A percentile compares a stretch with the other conserved stretches of the same genome.
These are phyloP conservation scores for Trypanosoma theileri DNA, from an alignment of 208 protist genomes.

Conservation along the genomic window DNA sequence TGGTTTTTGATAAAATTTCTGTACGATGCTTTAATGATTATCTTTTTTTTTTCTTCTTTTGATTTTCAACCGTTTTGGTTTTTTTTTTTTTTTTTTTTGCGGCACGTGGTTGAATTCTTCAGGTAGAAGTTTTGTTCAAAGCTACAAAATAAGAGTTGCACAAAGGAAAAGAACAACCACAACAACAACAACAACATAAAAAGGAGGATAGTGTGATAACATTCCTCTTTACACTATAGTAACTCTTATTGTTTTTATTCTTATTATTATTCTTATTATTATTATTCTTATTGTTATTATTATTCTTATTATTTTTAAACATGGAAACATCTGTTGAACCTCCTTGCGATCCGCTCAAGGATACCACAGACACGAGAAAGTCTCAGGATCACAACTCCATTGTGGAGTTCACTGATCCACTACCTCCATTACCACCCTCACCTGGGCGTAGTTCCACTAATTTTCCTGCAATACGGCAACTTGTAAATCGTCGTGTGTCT, in stretches of 20 bases:
- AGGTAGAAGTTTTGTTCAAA: no score
- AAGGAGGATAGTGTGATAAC: no score
- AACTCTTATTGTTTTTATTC: no score
- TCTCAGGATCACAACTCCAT: not conserved
- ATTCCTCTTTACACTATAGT: no score
- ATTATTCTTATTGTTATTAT: no score
- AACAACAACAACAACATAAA: no score
- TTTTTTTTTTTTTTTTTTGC: not conserved
- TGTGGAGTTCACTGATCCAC: not conserved
- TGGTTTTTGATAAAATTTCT: not conserved
- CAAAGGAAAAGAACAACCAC: no score
- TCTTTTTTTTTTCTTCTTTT: not conserved
- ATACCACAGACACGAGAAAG: not conserved
- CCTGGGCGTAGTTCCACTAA: not conserved
- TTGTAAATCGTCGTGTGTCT: not conserved
- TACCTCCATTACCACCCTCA: not conserved
- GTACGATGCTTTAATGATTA: not conserved
- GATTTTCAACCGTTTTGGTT: not conserved
- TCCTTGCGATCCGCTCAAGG: conserved; percentile 4
- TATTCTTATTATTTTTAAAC: not conserved
- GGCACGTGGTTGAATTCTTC: not conserved
- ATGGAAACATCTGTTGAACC: not conserved
- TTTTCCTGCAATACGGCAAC: not conserved
- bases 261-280: no score
- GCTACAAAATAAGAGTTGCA: no score